Evolutionary conservation across 1,139 yeast species (phyloP).

Genomic region (Meyerozyma guilliermondii): DNA sequence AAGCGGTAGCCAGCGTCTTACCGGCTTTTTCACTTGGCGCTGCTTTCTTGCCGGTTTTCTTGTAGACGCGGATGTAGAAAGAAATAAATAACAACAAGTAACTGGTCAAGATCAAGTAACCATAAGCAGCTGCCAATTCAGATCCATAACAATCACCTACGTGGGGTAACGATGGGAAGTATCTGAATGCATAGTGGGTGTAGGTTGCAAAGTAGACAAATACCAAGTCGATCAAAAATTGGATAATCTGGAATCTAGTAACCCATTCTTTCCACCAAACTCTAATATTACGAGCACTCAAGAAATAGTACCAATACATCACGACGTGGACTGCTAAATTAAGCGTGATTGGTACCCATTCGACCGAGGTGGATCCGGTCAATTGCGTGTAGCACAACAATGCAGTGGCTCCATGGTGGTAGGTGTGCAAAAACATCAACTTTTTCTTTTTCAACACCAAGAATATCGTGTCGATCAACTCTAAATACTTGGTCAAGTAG

Average conservation of each 20-base stretch:
- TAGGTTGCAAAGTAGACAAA: constrained; percentile 93
- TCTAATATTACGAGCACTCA: constrained; percentile 87
- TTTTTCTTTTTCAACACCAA: constrained; percentile 90
- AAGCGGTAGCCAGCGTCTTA: constrained; percentile 7
- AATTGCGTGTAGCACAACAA: constrained; percentile 91
- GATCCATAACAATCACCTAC: constrained; percentile 89
- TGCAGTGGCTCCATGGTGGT: constrained; percentile 99
- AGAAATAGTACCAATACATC: constrained; percentile 97
- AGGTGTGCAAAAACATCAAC: constrained; percentile 84
- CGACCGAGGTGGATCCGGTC: constrained; percentile 83
- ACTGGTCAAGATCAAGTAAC: constrained; percentile 83
- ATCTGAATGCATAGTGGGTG: constrained; percentile 63
- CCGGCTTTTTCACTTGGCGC: constrained; percentile 9
- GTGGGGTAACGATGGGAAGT: constrained; percentile 65
- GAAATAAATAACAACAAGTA: constrained; percentile 89
- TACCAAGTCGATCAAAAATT: constrained; percentile 81
- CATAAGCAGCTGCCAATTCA: constrained; percentile 87
- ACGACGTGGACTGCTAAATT: constrained; percentile 93
- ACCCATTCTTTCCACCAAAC: constrained; percentile 99
- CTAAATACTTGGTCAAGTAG: constrained; percentile 73
- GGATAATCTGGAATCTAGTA: constrained; percentile 91
- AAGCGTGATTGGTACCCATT: constrained; percentile 90
- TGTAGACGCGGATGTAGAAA: constrained; percentile 86
- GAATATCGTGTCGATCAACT: constrained; percentile 88
- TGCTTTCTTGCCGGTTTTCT: constrained; percentile 33